Conservation (phyloP, 2,329 filamentous ascomycete genomes). For the Fonsecaea pedrosoi region DNA sequence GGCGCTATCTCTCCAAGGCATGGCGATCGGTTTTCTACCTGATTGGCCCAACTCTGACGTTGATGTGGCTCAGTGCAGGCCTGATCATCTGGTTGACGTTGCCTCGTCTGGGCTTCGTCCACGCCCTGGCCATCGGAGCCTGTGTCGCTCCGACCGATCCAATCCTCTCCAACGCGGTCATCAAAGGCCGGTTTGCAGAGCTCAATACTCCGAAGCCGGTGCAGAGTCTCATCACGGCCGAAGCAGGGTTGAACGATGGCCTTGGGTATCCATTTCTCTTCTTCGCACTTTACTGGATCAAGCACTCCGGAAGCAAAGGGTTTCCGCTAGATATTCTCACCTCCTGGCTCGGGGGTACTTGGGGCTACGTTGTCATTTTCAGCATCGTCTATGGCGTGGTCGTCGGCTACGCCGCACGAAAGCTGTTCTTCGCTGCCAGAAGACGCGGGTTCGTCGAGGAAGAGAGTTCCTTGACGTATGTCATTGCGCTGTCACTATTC, state of each 20-base stretch:
- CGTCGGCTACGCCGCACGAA: constrained; percentile 81
- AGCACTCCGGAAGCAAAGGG: constrained; percentile 63
- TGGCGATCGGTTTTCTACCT: constrained; percentile 76
- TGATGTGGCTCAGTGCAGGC: constrained; percentile 85
- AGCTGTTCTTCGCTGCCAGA: constrained; percentile 82
- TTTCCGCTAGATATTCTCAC: constrained; percentile 66
- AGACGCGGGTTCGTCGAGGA: constrained; percentile 79
- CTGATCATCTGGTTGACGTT: constrained; percentile 77
- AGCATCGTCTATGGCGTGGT: constrained; percentile 76
- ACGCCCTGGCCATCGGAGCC: constrained; percentile 78
- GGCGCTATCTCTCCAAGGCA: constrained; percentile 77
- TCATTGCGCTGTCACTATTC: constrained; percentile 71
- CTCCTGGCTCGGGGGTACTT: constrained; percentile 81
- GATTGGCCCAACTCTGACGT: constrained; percentile 80
- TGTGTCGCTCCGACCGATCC: constrained; percentile 91
- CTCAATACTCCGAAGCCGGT: constrained; percentile 81
- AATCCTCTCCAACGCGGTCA: constrained; percentile 82
- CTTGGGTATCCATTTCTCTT: constrained; percentile 84
- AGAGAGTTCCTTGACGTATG: constrained; percentile 86
- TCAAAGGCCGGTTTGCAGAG: constrained; percentile 91
- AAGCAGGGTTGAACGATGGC: constrained; percentile 81
- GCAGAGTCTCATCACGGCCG: constrained; percentile 78
- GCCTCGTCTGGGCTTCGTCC: constrained; percentile 72
- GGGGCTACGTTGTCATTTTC: constrained; percentile 79
- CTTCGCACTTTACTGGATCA: constrained; percentile 80